Base-by-base conservation (phyloP, 352 stramenopile species). In the Thalassiosira ordinaria region DNA sequence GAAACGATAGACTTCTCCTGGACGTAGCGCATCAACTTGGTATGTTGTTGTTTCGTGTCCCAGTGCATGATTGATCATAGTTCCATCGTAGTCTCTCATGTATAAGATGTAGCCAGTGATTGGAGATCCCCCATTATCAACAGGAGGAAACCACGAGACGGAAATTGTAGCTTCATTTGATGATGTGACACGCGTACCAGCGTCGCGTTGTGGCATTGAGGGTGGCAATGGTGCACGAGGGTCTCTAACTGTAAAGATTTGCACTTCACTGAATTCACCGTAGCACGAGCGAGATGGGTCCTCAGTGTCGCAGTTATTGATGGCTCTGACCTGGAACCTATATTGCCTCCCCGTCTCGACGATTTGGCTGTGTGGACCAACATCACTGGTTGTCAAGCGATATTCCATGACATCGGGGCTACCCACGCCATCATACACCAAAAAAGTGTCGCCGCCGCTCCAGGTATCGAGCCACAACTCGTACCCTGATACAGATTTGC, bases 401-500 rank as follows among this genome's bases (percentile, higher is more conserved):
- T 95, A 96, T 47, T 77, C 65, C 1, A 93, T 96, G 31, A 92
- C 93, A 62, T 74, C 37, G 1, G 92, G 86, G 44, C 97, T 91
- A 39, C 97, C 97, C 0, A 93, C 93, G 2, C 96, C 97, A 74
- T 99, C 96, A 76, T 98, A 99, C 20, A 98, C 94, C 63, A 98
- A 94, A 33, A 94, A 95, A 9, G 92, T 86, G 22, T 93, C 91
- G 0, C 95, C 96, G 33, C 88, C 91, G 52, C 78, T 91, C 96
- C 96, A 98, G 56, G 97, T 95, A n/a, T 97, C 96, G 65, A 98
- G 96, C 94, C 93, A 98, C 26, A 99, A 81, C 65, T 98, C 92
- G 76, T 98, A 99, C 5, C 97, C 96, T 20, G 92, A 97, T 51
- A 98, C 94, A n/a, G 79, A 60, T 16, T 94, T 93, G 0, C 96